These are phyloP conservation scores for Aspergillus panamensis DNA, from an alignment of 495 filamentous ascomycete genomes.

Conservation along the genomic window DNA sequence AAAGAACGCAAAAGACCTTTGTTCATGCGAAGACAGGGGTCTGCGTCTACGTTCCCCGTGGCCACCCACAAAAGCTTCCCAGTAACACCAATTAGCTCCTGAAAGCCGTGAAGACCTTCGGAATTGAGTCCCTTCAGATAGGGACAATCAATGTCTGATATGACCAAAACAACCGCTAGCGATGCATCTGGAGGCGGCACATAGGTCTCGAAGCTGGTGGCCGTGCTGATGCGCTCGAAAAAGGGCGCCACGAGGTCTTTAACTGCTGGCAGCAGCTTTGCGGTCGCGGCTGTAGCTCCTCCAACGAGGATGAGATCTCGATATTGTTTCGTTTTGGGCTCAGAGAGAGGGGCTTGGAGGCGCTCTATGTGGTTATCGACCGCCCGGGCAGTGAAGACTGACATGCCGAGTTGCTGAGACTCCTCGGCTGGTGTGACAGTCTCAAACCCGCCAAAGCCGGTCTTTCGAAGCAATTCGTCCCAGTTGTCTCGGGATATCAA, in stretches of 20 bases:
- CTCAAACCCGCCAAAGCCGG: slow-evolving; percentile 12
- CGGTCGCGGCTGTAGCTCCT: not conserved
- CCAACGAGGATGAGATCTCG: not conserved
- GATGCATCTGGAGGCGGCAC: not conserved
- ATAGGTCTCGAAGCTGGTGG: not conserved
- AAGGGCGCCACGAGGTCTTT: not conserved
- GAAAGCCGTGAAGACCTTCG: not conserved
- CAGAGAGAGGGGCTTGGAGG: not conserved
- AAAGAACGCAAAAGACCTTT: slow-evolving; percentile 11
- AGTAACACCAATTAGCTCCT: not conserved
- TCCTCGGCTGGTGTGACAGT: not conserved
- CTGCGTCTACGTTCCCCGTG: slow-evolving; percentile 5
- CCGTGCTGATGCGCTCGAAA: not conserved
- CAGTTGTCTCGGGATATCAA: not conserved
- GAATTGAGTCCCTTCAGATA: not conserved
- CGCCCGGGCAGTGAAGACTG: slow-evolving; percentile 7
- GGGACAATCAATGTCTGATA: not conserved
- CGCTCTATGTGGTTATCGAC: slow-evolving; percentile 1
- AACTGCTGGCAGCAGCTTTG: not conserved
- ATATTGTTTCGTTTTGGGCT: not conserved
- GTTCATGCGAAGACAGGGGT: slow-evolving; percentile 5
- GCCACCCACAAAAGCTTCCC: slow-evolving; percentile 14
- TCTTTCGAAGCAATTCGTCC: slow-evolving; percentile 3
- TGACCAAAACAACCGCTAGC: not conserved
- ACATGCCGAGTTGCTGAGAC: not conserved